Evolutionary conservation across 768 basidiomycete genomes (phyloP).

Genomic region (Termitomyces sp.): DNA sequence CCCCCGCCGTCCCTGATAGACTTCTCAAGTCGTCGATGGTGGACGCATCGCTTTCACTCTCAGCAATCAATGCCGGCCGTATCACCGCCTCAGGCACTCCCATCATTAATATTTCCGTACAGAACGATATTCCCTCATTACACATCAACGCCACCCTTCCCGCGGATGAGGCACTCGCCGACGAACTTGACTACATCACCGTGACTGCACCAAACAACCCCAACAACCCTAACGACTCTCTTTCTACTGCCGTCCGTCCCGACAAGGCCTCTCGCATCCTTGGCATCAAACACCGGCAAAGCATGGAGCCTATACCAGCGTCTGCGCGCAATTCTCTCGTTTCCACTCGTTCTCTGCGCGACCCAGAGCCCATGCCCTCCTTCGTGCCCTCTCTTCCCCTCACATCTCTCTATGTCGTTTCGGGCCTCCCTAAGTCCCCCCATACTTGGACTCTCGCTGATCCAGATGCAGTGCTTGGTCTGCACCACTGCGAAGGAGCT

Average conservation of each 20-base stretch:
- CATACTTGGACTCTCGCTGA: constrained; percentile 89
- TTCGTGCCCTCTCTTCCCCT: constrained; percentile 68
- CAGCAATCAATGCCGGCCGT: constrained; percentile 19
- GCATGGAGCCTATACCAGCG: constrained; percentile 84
- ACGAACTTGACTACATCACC: constrained; percentile 74
- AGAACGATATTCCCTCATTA: constrained; percentile 20
- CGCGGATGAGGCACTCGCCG: constrained; percentile 47
- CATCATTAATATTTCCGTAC: constrained; percentile 47
- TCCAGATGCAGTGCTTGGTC: constrained; percentile 73
- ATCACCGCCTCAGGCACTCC: constrained; percentile 34
- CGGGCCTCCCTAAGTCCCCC: constrained; percentile 84
- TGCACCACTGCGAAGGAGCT: constrained; percentile 80
- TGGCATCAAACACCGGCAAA: constrained; percentile 67
- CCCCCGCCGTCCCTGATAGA: constrained; percentile 33
- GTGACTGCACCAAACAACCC: constrained; percentile 26
- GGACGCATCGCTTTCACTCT: constrained; percentile 24
- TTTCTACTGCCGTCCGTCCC: constrained; percentile 34
- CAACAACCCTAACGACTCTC: constrained; percentile 25
- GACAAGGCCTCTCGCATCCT: constrained; percentile 79
- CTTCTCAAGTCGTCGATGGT: constrained; percentile 39
- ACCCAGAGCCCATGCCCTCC: constrained; percentile 52
- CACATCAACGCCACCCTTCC: constrained; percentile 21
- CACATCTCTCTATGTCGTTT: constrained; percentile 82
- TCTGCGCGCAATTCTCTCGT: constrained; percentile 73
- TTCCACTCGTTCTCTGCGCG: constrained; percentile 64